These are phyloP conservation scores for Solanum arcanum DNA, from an alignment of 257 asterid genomes.

Conservation along the genomic window DNA sequence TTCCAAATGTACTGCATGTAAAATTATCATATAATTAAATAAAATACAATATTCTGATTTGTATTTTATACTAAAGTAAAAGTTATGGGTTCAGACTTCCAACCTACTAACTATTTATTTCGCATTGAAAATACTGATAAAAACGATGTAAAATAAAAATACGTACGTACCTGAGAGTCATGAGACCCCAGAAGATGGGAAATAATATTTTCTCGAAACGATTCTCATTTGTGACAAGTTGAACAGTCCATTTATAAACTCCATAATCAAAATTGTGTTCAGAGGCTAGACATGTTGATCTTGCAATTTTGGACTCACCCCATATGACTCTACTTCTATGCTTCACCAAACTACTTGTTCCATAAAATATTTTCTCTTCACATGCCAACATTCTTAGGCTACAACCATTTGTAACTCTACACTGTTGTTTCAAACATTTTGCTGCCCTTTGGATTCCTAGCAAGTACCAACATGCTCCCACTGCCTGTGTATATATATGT, in stretches of 20 bases:
- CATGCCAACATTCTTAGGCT: slow-evolving; percentile 31
- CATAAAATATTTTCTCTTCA: slow-evolving; percentile 42
- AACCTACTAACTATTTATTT: not conserved
- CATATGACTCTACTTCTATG: slow-evolving; percentile 39
- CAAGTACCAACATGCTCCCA: slow-evolving; percentile 81
- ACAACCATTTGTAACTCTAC: slow-evolving; percentile 25
- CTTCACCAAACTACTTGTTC: slow-evolving; percentile 29
- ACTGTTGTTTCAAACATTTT: slow-evolving; percentile 45
- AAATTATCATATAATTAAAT: not conserved
- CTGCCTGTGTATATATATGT: slow-evolving; percentile 28
- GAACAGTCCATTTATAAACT: slow-evolving; percentile 93
- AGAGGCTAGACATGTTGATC: slow-evolving; percentile 44
- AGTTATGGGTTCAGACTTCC: not conserved
- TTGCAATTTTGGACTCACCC: slow-evolving; percentile 49
- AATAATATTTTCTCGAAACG: slow-evolving; percentile 83
- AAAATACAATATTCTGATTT: not conserved
- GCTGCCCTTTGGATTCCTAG: slow-evolving; percentile 65
- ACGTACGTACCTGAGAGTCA: slow-evolving; percentile 69
- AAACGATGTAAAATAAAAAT: not conserved
- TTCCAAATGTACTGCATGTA: slow-evolving; percentile 68
- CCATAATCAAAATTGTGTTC: slow-evolving; percentile 62
- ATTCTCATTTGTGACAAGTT: slow-evolving; percentile 61
- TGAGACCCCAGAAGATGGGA: slow-evolving; percentile 97
- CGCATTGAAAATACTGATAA: too few species aligned
- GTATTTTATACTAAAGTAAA: not conserved